Evolutionary conservation across 2,329 filamentous ascomycete genomes (phyloP).

Genomic region (Chrysosporium keratinophilum): DNA sequence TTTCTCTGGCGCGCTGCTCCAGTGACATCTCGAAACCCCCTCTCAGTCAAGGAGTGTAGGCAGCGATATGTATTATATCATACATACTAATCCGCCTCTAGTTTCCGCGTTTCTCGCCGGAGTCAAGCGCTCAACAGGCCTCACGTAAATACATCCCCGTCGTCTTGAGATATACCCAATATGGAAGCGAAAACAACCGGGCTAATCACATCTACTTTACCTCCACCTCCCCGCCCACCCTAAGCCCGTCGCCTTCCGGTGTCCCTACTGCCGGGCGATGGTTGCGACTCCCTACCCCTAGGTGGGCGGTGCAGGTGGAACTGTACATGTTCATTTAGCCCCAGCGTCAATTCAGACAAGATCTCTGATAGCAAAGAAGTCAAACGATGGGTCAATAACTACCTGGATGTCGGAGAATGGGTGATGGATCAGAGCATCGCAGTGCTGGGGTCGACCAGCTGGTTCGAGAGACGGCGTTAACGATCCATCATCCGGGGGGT

Average conservation of each 20-base stretch:
- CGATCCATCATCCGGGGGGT: too few relatives aligned
- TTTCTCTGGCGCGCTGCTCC: not conserved
- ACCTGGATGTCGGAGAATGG: slow-evolving; percentile 90
- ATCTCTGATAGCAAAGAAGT: slow-evolving; percentile 74
- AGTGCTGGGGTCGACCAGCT: slow-evolving; percentile 75
- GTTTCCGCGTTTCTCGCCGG: slow-evolving; percentile 94
- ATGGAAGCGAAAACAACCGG: not conserved
- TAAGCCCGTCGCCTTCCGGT: slow-evolving; percentile 6
- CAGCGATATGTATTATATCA: not conserved
- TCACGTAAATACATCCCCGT: slow-evolving; percentile 65
- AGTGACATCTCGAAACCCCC: not conserved
- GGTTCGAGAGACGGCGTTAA: slow-evolving; percentile 63
- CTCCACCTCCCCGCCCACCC: slow-evolving; percentile 11
- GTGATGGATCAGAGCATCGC: slow-evolving; percentile 97
- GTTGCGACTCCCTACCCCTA: not conserved
- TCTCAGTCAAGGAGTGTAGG: not conserved
- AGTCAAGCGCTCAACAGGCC: slow-evolving; percentile 91
- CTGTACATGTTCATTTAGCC: slow-evolving; percentile 24
- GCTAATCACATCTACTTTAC: slow-evolving; percentile 11
- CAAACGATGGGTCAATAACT: slow-evolving; percentile 82
- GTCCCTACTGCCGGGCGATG: slow-evolving; percentile 1
- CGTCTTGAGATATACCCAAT: not conserved
- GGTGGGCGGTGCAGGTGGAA: slow-evolving; percentile 8
- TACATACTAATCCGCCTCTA: slow-evolving; percentile 30
- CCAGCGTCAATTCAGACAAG: slow-evolving; percentile 79